Conservation (phyloP, 208 protist genomes). For the Crithidia expoeki region DNA sequence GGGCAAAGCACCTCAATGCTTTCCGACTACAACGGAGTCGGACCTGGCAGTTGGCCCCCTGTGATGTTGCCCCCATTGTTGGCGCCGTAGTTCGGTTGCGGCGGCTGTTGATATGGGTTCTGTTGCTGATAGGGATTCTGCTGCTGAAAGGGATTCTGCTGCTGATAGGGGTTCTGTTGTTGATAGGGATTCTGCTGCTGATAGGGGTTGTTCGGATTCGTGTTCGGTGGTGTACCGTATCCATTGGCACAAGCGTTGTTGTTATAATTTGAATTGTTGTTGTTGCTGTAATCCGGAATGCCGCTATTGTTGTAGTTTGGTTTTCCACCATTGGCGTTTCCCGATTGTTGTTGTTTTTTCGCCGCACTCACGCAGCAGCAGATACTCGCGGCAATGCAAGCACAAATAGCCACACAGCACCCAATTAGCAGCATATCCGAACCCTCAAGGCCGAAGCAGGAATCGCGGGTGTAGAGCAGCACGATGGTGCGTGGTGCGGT, state of each 20-base stretch:
- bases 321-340: neutral
- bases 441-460: slow-evolving; percentile 19
- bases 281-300: neutral
- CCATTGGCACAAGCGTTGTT: neutral
- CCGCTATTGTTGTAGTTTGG: slow-evolving; percentile 5
- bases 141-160: no score
- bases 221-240: slow-evolving; percentile 25
- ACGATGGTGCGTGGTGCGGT: slow-evolving; percentile 10
- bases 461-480: slow-evolving; percentile 24
- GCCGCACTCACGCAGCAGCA: slow-evolving; percentile 21
- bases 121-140: no score
- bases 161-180: slow-evolving; percentile 1
- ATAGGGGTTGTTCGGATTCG: slow-evolving; percentile 10
- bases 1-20: no score
- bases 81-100: neutral
- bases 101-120: slow-evolving; percentile 19
- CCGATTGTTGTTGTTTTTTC: slow-evolving; percentile 18
- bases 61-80: slow-evolving; percentile 1
- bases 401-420: slow-evolving; percentile 20
- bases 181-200: no score
- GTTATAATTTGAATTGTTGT: slow-evolving; percentile 10
- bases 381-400: slow-evolving; percentile 25
- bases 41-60: neutral
- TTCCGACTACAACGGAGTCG: slow-evolving; percentile 4
- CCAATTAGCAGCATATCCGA: slow-evolving; percentile 14